Percentiles rank a stretch among this genome's conserved stretches.
These are phyloP conservation scores for Fusarium papillatum DNA, from an alignment of 2,329 filamentous ascomycete genomes.

Conservation along the genomic window DNA sequence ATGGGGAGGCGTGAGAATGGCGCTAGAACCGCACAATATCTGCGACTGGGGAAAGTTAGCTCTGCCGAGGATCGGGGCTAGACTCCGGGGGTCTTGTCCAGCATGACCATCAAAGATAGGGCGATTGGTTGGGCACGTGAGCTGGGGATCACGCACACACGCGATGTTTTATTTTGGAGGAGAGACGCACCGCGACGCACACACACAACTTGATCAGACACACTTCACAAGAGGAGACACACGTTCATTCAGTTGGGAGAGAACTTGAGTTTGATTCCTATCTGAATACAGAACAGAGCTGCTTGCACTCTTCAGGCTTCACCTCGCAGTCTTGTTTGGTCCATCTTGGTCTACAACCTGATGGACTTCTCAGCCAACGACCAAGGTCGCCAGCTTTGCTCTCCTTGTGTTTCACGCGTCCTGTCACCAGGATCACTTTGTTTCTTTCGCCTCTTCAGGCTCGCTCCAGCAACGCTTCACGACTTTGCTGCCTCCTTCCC, in stretches of 20 bases:
- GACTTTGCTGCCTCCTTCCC: conserved; percentile 20
- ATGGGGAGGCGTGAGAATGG: conserved; percentile 7
- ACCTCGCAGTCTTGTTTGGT: conserved; percentile 15
- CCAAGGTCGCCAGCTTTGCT: conserved; percentile 6
- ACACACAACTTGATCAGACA: background rate
- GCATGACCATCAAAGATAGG: background rate
- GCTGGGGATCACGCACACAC: background rate
- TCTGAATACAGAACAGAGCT: conserved; percentile 29
- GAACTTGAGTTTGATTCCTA: conserved; percentile 35
- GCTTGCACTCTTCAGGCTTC: background rate
- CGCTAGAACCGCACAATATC: conserved; percentile 17
- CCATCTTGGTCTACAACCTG: conserved; percentile 5
- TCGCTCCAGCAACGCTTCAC: conserved; percentile 16
- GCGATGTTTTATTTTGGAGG: background rate
- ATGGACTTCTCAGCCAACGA: conserved; percentile 3
- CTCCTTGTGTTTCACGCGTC: conserved; percentile 25
- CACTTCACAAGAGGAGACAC: background rate
- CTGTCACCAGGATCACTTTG: conserved; percentile 9
- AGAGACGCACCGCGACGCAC: background rate
- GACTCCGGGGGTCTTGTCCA: background rate
- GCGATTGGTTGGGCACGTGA: conserved; percentile 25
- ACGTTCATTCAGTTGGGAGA: conserved; percentile 10
- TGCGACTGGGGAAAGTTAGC: conserved; percentile 22
- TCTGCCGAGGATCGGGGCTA: conserved; percentile 40
- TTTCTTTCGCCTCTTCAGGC: conserved; percentile 19